phyloP scores from a whole-genome alignment of 768 basidiomycete genomes.

The Hortiboletus flavorubellus region DNA sequence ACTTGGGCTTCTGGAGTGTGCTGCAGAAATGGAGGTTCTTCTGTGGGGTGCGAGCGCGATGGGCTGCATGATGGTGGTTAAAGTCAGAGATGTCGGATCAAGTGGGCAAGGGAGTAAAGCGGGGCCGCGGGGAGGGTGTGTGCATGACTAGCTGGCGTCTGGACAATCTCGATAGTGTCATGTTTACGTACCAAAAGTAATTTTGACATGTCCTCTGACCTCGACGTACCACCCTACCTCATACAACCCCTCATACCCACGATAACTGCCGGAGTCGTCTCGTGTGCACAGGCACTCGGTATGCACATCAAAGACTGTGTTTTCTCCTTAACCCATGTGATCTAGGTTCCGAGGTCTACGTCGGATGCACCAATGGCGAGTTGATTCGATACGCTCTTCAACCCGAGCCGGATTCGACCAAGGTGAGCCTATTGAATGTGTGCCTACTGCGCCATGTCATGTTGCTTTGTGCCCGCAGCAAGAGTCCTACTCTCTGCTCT shows the following conservation, averaged over 20 bases:
- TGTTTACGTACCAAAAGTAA: slow-evolving; percentile 17
- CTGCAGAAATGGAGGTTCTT: slow-evolving; percentile 19
- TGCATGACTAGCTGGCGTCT: slow-evolving; percentile 14
- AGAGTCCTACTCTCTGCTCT: slow-evolving; percentile 62
- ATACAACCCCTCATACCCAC: slow-evolving; percentile 45
- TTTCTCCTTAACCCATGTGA: slow-evolving; percentile 1
- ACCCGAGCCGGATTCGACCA: slow-evolving; percentile 44
- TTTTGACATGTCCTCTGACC: slow-evolving; percentile 25
- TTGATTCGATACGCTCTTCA: slow-evolving; percentile 77
- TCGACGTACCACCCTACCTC: slow-evolving; percentile 62
- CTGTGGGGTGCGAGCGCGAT: slow-evolving; percentile 13
- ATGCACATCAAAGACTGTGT: slow-evolving; percentile 4
- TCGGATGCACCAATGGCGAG: slow-evolving; percentile 83
- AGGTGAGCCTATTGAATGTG: slow-evolving; percentile 33
- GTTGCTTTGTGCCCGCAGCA: slow-evolving; percentile 31
- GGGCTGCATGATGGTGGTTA: slow-evolving; percentile 13
- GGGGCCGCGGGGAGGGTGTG: slow-evolving; percentile 4
- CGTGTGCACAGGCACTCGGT: slow-evolving; percentile 60
- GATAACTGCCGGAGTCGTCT: slow-evolving; percentile 26
- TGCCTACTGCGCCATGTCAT: neutral
- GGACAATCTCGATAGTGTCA: neutral
- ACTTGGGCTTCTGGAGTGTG: slow-evolving; percentile 10
- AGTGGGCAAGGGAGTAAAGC: slow-evolving; percentile 1
- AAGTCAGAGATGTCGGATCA: neutral
- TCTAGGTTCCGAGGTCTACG: slow-evolving; percentile 78